Evolutionary conservation across 1,284 basidiomycete genomes (phyloP).

Genomic region (Peniophora sp.): DNA sequence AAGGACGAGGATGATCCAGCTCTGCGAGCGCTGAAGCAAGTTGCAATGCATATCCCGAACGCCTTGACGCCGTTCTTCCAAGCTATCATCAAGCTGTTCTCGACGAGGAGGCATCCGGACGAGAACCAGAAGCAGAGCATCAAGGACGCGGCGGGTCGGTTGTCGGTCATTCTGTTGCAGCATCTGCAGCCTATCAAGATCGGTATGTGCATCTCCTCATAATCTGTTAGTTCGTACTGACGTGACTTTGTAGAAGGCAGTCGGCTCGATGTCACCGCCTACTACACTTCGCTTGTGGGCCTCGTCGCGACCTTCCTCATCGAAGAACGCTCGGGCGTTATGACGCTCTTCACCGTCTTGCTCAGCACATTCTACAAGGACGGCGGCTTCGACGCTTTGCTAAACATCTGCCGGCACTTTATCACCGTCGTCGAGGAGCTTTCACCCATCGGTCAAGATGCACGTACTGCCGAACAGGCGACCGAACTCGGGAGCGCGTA

Average conservation of each 20-base stretch:
- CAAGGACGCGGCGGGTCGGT: slow-evolving; percentile 52
- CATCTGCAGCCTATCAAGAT: slow-evolving; percentile 57
- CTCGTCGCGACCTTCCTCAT: slow-evolving; percentile 70
- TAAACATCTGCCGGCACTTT: slow-evolving; percentile 54
- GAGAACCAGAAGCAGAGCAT: slow-evolving; percentile 75
- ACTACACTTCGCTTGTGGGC: slow-evolving; percentile 75
- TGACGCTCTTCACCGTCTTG: slow-evolving; percentile 78
- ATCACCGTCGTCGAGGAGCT: slow-evolving; percentile 49
- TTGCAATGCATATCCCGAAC: slow-evolving; percentile 75
- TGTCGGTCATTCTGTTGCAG: slow-evolving; percentile 70
- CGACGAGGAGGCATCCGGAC: slow-evolving; percentile 77
- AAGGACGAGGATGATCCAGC: slow-evolving; percentile 44
- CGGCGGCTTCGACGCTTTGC: slow-evolving; percentile 69
- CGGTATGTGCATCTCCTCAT: slow-evolving; percentile 29
- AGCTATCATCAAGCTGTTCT: slow-evolving; percentile 84
- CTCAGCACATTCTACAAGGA: slow-evolving; percentile 68
- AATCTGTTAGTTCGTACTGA: slow-evolving; percentile 5
- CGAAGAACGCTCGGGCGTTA: slow-evolving; percentile 78
- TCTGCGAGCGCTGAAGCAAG: slow-evolving; percentile 68
- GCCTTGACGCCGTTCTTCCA: slow-evolving; percentile 84
- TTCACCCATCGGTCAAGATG: slow-evolving; percentile 36
- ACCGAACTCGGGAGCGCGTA: slow-evolving; percentile 71
- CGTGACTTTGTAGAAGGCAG: slow-evolving; percentile 31
- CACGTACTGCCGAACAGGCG: slow-evolving; percentile 48
- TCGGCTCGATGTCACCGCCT: slow-evolving; percentile 48